Conservation (phyloP, 371 early-diverging fungal species). For the Choanephora cucurbitarum region DNA sequence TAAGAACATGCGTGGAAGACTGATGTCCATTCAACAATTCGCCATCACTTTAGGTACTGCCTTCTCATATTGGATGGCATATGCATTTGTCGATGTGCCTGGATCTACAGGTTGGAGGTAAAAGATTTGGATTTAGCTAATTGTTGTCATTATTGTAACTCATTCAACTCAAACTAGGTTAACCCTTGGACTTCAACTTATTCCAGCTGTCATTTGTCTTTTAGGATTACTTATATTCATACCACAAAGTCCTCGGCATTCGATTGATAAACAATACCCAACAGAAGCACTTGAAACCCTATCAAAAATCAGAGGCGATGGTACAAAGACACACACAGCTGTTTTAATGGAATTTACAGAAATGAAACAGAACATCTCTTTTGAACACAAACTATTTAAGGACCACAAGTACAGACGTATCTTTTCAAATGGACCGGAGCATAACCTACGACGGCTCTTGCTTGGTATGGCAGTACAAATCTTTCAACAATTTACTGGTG, state of each 20-base stretch:
- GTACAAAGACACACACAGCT: constrained; percentile 32
- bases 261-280: constrained; percentile 54
- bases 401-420: constrained; percentile 27
- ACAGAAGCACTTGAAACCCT: constrained; percentile 56
- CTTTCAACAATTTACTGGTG: constrained; percentile 77
- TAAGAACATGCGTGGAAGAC: constrained; percentile 80
- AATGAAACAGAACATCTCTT: constrained; percentile 71
- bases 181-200: constrained; percentile 42
- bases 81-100: constrained; percentile 27
- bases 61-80: constrained; percentile 44
- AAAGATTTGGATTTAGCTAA: too few species aligned
- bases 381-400: constrained; percentile 71
- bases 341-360: constrained; percentile 65
- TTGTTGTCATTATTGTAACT: too few species aligned
- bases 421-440: constrained; percentile 47
- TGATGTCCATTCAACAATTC: constrained; percentile 89
- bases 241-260: constrained; percentile 67
- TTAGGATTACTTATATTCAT: constrained; percentile 27
- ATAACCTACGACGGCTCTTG: constrained; percentile 59
- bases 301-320: constrained; percentile 51
- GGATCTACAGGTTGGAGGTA: constrained; percentile 59
- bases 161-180: constrained; percentile 23
- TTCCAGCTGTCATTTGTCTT: constrained; percentile 37
- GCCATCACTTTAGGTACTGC: constrained; percentile 72
- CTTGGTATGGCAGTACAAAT: constrained; percentile 74